Conservation (phyloP, 208 protist genomes). For the Leishmania aethiopica region DNA sequence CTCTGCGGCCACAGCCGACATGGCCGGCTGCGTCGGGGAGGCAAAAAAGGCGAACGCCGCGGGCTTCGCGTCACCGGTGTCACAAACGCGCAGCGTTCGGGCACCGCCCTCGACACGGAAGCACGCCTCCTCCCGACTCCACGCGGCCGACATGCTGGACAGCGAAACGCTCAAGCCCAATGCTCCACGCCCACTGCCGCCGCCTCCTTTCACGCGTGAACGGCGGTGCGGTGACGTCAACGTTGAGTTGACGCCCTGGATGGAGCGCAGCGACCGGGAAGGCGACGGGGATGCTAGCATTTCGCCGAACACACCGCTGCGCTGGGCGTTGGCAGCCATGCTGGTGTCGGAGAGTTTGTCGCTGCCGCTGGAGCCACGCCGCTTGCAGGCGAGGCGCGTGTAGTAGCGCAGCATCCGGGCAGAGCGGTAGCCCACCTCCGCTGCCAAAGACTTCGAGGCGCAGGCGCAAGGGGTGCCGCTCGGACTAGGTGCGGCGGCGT, state of each 20-base stretch:
- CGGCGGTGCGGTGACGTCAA: not conserved
- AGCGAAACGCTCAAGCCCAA: conserved; percentile 12
- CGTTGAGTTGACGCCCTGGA: not conserved
- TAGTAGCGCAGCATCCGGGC: conserved; percentile 31
- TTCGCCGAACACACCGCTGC: not conserved
- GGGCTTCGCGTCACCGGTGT: no score
- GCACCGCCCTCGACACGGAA: not conserved
- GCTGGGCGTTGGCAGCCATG: not conserved
- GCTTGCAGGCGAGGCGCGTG: conserved; percentile 12
- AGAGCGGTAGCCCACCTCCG: conserved; percentile 14
- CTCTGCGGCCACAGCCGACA: not conserved
- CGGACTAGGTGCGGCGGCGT: not conserved
- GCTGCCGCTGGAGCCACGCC: not conserved
- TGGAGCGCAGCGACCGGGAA: conserved; percentile 5
- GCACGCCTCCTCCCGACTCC: conserved; percentile 26
- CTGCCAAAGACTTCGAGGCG: not conserved
- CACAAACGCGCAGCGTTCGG: no score
- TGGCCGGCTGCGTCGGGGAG: not conserved
- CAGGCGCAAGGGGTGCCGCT: not conserved
- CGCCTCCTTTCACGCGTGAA: not conserved
- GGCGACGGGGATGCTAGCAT: not conserved
- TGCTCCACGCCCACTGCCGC: not conserved
- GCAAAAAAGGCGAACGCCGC: conserved; percentile 9
- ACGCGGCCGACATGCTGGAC: conserved; percentile 30
- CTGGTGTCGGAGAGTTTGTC: not conserved